These are phyloP conservation scores for Hysterium pulicare DNA, from an alignment of 2,329 filamentous ascomycete species.

Conservation along the genomic window DNA sequence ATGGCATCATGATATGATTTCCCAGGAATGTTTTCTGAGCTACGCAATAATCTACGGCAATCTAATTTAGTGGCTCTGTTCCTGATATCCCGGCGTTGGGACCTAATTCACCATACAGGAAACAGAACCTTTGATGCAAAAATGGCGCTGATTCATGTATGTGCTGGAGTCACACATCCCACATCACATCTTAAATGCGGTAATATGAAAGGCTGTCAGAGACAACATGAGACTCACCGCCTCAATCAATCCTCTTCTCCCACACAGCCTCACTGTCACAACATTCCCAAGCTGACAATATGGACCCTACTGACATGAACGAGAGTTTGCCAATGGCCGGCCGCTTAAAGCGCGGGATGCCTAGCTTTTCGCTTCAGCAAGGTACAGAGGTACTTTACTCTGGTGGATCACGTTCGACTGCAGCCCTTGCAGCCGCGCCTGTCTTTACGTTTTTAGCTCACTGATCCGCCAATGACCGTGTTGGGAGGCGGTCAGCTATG, in stretches of 20 bases:
- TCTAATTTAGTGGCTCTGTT: conserved; percentile 5
- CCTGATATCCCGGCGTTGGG: background rate
- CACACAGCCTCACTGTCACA: no score
- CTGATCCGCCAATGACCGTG: conserved; percentile 26
- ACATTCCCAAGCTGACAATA: no score
- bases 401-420: conserved; percentile 31
- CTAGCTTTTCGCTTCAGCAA: conserved; percentile 38
- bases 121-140: background rate
- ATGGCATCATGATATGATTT: no score
- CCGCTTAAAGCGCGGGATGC: conserved; percentile 13
- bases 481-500: conserved; percentile 15
- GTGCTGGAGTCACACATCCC: conserved; percentile 5
- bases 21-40: no score
- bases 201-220: background rate
- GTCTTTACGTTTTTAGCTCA: conserved; percentile 22
- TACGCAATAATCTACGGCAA: no score
- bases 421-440: conserved; percentile 35
- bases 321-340: no score
- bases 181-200: background rate
- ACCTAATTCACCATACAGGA: no score
- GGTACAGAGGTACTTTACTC: conserved; percentile 33
- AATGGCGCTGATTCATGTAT: conserved; percentile 6
- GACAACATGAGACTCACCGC: conserved; percentile 11
- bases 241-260: conserved; percentile 2
- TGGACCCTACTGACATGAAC: no score